phyloP scores from a whole-genome alignment of 345 rosid genomes.

The Aquilaria malaccensis region DNA sequence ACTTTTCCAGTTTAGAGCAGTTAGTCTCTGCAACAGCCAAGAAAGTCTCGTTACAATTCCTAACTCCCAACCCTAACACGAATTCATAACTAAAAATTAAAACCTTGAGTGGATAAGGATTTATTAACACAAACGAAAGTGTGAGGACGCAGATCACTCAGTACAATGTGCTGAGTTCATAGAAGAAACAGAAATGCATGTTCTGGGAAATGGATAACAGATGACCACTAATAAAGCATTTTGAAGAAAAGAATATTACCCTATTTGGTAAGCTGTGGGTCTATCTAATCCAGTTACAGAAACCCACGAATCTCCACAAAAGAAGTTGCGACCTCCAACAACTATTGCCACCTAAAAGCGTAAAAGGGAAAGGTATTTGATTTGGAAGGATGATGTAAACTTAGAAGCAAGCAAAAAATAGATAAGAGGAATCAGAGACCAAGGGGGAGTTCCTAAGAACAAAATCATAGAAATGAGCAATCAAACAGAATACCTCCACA shows the following conservation, averaged over 20 bases:
- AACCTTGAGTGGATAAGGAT: too few species aligned
- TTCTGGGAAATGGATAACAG: background rate
- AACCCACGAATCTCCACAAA: slow-evolving; percentile 43
- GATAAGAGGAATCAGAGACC: background rate
- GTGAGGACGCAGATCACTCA: too few species aligned
- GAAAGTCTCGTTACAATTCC: too few species aligned
- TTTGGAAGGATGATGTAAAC: too few species aligned
- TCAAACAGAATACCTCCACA: slow-evolving; percentile 25
- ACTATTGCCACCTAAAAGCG: slow-evolving; percentile 38
- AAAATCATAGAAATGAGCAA: background rate
- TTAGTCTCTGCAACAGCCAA: too few species aligned
- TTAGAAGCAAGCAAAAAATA: background rate
- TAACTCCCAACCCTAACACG: too few species aligned
- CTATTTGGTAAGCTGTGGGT: slow-evolving; percentile 38
- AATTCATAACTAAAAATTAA: too few species aligned
- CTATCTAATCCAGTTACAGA: slow-evolving; percentile 40
- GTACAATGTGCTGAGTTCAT: too few species aligned
- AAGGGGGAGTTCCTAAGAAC: background rate
- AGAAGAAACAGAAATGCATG: too few species aligned
- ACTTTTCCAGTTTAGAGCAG: too few species aligned
- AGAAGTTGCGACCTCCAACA: slow-evolving; percentile 42
- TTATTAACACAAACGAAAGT: too few species aligned
- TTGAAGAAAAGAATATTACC: slow-evolving; percentile 19
- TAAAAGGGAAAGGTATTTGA: background rate
- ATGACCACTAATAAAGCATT: background rate